These are phyloP conservation scores for Russula dissimulans DNA, from an alignment of 768 basidiomycete species.

Conservation along the genomic window DNA sequence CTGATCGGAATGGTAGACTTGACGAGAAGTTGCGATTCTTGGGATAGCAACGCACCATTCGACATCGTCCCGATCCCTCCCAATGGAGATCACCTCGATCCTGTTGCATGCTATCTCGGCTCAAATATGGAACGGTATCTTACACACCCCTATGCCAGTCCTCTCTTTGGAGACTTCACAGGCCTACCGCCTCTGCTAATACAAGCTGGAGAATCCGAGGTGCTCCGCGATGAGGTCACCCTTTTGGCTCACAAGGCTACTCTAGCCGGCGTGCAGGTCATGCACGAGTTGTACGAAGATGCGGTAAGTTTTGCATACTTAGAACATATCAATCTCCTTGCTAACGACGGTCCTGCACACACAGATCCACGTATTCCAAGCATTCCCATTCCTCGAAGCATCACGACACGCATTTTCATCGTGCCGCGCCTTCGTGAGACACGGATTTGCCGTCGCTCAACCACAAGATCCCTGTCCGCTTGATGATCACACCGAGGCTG, in stretches of 20 bases:
- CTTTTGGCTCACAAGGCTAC: constrained; percentile 91
- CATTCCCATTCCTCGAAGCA: constrained; percentile 68
- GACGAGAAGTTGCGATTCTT: constrained; percentile 97
- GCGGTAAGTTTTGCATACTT: constrained; percentile 43
- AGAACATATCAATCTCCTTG: not conserved
- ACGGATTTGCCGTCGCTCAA: constrained; percentile 46
- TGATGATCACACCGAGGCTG: constrained; percentile 44
- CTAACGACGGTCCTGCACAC: not conserved
- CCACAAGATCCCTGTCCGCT: constrained; percentile 43
- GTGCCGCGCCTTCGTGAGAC: constrained; percentile 59
- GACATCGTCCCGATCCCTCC: constrained; percentile 73
- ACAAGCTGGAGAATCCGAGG: constrained; percentile 90
- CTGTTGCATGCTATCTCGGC: constrained; percentile 89
- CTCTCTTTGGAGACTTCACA: constrained; percentile 81
- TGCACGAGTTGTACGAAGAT: constrained; percentile 86
- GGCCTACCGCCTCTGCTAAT: constrained; percentile 86
- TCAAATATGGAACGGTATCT: constrained; percentile 70
- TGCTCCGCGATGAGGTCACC: constrained; percentile 88
- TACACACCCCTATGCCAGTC: constrained; percentile 94
- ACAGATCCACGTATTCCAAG: constrained; percentile 87
- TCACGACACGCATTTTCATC: constrained; percentile 60
- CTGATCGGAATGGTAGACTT: constrained; percentile 44
- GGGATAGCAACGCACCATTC: constrained; percentile 83
- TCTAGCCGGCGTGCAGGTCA: constrained; percentile 74
- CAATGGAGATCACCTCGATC: constrained; percentile 79